Evolutionary conservation across 257 asterid species (phyloP).

Genomic region (Gentiana straminea): DNA sequence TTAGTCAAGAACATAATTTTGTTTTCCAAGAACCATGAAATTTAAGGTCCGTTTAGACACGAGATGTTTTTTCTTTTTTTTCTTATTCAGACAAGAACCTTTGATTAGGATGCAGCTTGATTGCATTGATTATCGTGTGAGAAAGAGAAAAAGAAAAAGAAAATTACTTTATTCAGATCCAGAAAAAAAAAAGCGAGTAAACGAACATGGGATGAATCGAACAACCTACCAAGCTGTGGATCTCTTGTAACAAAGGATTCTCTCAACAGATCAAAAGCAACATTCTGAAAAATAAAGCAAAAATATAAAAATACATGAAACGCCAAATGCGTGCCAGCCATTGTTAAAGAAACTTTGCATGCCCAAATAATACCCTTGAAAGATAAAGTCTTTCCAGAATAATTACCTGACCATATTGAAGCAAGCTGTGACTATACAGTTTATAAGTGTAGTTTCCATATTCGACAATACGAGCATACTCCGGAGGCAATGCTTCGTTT

Average conservation of each 20-base stretch:
- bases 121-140: no score
- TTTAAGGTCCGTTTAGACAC: no score
- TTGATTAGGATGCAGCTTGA: no score
- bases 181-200: no score
- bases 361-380: background rate
- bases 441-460: conserved; percentile 71
- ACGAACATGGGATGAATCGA: background rate
- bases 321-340: background rate
- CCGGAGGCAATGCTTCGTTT: conserved; percentile 64
- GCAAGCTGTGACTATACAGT: conserved; percentile 95
- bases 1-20: no score
- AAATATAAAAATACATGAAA: background rate
- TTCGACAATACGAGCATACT: conserved; percentile 44
- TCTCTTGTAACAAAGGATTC: conserved; percentile 46
- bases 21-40: no score
- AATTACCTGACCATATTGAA: conserved; percentile 91
- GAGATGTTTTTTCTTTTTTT: no score
- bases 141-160: no score
- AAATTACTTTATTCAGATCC: background rate
- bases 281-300: conserved; percentile 53
- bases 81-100: no score
- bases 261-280: conserved; percentile 66
- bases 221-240: conserved; percentile 35
- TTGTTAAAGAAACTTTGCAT: background rate
- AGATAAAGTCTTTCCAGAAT: conserved; percentile 2